Evolutionary conservation across 176 grass and related monocot species (phyloP).

Genomic region (Zoysia pacifica): DNA sequence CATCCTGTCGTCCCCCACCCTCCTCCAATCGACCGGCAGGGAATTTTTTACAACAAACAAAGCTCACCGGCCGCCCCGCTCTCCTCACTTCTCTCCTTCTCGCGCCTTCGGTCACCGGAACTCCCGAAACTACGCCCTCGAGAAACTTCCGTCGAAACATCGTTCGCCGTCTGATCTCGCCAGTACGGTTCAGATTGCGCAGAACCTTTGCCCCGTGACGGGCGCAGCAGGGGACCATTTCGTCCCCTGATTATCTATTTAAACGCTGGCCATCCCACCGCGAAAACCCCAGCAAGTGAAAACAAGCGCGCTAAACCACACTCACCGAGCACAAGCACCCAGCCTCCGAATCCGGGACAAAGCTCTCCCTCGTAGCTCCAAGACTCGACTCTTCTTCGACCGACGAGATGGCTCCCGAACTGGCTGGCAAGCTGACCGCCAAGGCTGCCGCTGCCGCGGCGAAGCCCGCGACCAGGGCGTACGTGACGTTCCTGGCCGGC

Average conservation of each 20-base stretch:
- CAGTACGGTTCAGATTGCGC: slow-evolving; percentile 16
- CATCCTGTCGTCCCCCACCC: not conserved
- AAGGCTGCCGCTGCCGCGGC: not conserved
- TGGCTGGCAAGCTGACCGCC: slow-evolving; percentile 36
- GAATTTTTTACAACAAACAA: not conserved
- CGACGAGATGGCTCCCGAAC: slow-evolving; percentile 12
- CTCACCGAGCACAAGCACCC: not conserved
- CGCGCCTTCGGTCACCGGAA: slow-evolving; percentile 12
- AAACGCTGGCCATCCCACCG: slow-evolving; percentile 7
- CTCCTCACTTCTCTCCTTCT: slow-evolving; percentile 32
- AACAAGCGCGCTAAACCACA: not conserved
- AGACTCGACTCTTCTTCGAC: not conserved
- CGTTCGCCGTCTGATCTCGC: not conserved
- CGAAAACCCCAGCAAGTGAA: not conserved
- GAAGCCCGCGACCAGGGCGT: slow-evolving; percentile 54
- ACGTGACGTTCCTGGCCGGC: slow-evolving; percentile 79
- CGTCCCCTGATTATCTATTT: slow-evolving; percentile 42
- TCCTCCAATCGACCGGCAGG: not conserved
- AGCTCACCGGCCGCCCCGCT: not conserved
- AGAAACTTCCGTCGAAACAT: slow-evolving; percentile 30
- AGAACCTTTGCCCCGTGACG: not conserved
- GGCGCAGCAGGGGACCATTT: slow-evolving; percentile 8
- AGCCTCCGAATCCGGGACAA: slow-evolving; percentile 10
- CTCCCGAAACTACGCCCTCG: slow-evolving; percentile 33
- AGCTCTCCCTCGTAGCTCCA: not conserved